Evolutionary conservation across 345 rosid species (phyloP).

Genomic region (Crucihimalaya himalaica): DNA sequence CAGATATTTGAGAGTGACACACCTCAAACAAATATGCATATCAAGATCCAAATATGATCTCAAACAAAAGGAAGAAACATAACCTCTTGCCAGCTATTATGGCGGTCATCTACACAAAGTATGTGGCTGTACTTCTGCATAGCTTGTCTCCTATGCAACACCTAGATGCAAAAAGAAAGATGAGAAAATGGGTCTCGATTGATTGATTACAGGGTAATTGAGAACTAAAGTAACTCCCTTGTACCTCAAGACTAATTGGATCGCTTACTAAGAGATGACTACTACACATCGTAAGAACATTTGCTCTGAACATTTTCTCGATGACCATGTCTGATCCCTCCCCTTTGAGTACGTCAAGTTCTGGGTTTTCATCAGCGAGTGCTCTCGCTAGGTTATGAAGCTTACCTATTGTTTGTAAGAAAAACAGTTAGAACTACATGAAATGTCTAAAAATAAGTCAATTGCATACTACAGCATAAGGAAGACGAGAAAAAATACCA

Average conservation of each 20-base stretch:
- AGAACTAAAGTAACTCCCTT: constrained; percentile 2
- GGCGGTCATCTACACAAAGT: constrained; percentile 78
- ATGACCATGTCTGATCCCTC: constrained; percentile 52
- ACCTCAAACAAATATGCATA: constrained; percentile 31
- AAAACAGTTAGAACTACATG: constrained; percentile 31
- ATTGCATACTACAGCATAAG: constrained; percentile 12
- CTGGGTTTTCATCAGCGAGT: constrained; percentile 86
- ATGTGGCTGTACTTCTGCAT: constrained; percentile 90
- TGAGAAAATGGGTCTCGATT: neutral
- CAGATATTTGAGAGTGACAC: neutral
- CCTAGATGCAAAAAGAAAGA: constrained; percentile 46
- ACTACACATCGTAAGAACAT: constrained; percentile 97
- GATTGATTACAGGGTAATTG: constrained; percentile 4
- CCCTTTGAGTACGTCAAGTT: constrained; percentile 51
- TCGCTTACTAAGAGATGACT: constrained; percentile 75
- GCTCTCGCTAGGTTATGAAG: constrained; percentile 98
- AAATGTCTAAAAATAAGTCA: constrained; percentile 13
- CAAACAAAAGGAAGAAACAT: constrained; percentile 34
- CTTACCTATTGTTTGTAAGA: constrained; percentile 61
- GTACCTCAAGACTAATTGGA: constrained; percentile 70
- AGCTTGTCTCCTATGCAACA: constrained; percentile 80
- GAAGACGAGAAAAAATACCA: constrained; percentile 49
- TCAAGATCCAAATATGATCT: constrained; percentile 29
- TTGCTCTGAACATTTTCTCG: constrained; percentile 63
- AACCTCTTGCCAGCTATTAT: constrained; percentile 99